Evolutionary conservation across 306 rosid species (phyloP).

Genomic region (Medicago lupulina): DNA sequence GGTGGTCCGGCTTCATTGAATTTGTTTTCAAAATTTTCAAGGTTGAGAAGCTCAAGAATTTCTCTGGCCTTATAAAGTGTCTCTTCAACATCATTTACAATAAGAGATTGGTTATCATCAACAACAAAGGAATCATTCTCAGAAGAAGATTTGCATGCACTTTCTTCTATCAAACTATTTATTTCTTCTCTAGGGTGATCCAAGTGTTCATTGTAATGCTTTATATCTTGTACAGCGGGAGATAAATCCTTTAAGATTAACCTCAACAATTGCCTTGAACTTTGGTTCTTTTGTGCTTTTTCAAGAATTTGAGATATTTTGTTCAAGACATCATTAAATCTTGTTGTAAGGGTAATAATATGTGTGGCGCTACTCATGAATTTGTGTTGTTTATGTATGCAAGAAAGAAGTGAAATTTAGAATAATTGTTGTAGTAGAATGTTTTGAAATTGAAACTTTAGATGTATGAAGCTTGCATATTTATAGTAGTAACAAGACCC

Average conservation of each 20-base stretch:
- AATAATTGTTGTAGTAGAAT: no score
- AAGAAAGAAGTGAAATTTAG: background rate
- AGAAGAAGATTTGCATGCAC: background rate
- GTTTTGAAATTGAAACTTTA: no score
- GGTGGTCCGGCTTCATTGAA: background rate
- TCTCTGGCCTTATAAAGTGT: conserved; percentile 29
- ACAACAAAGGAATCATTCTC: background rate
- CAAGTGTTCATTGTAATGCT: conserved; percentile 26
- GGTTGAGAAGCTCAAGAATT: conserved; percentile 21
- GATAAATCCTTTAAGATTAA: background rate
- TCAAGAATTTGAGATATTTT: background rate
- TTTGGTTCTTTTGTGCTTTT: background rate
- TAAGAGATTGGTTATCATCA: background rate
- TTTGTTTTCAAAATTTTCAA: no score
- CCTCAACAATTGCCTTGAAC: background rate
- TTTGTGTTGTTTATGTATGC: background rate
- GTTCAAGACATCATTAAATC: background rate
- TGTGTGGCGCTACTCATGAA: conserved; percentile 29
- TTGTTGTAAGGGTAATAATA: background rate
- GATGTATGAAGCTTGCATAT: no score
- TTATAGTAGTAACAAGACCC: no score
- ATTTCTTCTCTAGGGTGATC: conserved; percentile 39
- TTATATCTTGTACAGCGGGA: conserved; percentile 39
- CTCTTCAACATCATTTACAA: conserved; percentile 26
- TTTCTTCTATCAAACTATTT: background rate